Evolutionary conservation across 805 yeast species (phyloP), one percentile per base, ranked within the genome.

Genomic region (Yarrowia bubula): DNA sequence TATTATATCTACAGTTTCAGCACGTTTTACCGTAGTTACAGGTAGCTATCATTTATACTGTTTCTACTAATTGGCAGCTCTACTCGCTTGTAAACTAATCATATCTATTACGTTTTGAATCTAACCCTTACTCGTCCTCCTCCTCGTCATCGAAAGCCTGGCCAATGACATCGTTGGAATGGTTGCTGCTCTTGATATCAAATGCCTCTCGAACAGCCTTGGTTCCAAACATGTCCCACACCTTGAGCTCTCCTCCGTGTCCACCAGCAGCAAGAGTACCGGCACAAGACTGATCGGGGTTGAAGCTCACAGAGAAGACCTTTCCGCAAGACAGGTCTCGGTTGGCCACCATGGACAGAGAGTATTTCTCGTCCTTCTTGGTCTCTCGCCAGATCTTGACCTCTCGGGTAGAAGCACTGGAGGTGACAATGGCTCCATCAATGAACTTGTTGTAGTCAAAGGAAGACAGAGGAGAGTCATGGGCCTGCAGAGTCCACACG

Each of bases 401-500:
- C 11, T 78, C 76, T 76, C 89, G 90, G 71, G 95, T 99, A 65
- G 92, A 90, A 92, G 89, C 88, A 6, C 97, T 96, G 60, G 95
- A 87, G 1, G 98, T 90, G 28, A 86, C 85, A 73, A 95, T 76
- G 80, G 90, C 77, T 17, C 93, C 95, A 31, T 87, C 86, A 37
- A 91, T 74, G 73, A 79, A 83, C 31, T 74, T 73, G 77, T 90
- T 92, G 41, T 87, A 82, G 69, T 87, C 88, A 70, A 95, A 81
- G 1, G 93, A 81, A 4, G 97, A 88, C 67, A 95, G 88, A 67
- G 96, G 98, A 2, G 96, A 84, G 77, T 95, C 98, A 75, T 95
- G 99, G 1, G 98, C 98, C 76, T 95, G 97, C 70, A 95, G 80
- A 2, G 96, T 90, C 99, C 99, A 95, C 37, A 93, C 71, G 17